Base-by-base conservation (phyloP, 352 stramenopile species). In the Globisporangium nunn region DNA sequence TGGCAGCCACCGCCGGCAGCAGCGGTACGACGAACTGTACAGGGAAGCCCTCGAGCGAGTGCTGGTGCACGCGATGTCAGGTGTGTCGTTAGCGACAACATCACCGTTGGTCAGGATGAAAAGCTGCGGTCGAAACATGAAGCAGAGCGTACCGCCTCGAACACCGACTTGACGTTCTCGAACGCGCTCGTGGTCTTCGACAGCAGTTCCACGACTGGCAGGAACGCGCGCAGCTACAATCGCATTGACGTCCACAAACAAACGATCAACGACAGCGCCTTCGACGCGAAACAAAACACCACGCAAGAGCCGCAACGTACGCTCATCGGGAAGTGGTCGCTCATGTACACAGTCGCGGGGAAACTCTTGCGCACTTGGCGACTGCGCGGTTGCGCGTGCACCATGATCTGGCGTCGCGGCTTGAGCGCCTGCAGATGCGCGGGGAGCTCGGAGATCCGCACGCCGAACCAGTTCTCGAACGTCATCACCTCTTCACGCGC, bases 21-120 rank as follows among this genome's bases (percentile, higher is more conserved):
- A 88, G 47, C 4, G 78, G 78, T 37, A 88, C 82, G 64, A 72
- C 78, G 61, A 87, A 88, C 58, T 88, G 74, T 15, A 88, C 76
- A 10, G 78, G 78, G 44, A 87, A 88, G n/a, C 74, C 78, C 6
- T 81, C 67, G 10, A 62, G 70, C 28, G 75, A 52, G 28, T 66
- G 56, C 75, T 88, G 50, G 3, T 17, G 40, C 18, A 10, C 14
- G 3, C 23, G 45, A 15, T 31, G 18, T 33, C 8, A 18, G 23
- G n/a, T 3, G n/a, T 50, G 7, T 12, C 30, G 23, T 35, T 17
- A 7, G 8, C 23, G 10, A 35, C 23, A 12, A 7, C 10, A n/a
- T 5, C 11, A 4, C 6, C 30, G 28, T 3, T 29, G 23, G 23
- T 23, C 23, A 23, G 23, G 23, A 23, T 29, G 6, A 18, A 29